Conservation (phyloP, 2,329 filamentous ascomycete species). For the Xylariomycetidae sp. region DNA sequence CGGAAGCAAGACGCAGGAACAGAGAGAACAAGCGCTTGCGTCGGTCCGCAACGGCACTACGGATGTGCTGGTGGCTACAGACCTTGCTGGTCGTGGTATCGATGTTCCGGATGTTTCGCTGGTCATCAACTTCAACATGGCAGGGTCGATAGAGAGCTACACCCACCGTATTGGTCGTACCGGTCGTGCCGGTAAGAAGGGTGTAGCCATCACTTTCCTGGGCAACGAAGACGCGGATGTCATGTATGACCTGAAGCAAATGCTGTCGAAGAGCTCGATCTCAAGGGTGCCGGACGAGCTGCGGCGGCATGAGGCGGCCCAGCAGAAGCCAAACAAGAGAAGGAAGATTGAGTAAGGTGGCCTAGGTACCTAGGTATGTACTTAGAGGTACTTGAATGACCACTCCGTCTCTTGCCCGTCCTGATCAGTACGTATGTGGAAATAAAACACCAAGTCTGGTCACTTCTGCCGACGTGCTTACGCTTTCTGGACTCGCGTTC, state of each 20-base stretch:
- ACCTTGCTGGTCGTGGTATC: conserved; percentile 94
- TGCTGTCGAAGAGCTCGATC: conserved; percentile 84
- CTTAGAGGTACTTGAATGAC: not conserved
- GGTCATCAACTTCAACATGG: conserved; percentile 99
- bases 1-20: conserved; percentile 94
- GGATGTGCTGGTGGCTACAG: conserved; percentile 89
- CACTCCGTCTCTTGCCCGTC: too few species aligned
- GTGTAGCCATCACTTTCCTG: conserved; percentile 93
- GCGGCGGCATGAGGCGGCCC: conserved; percentile 82
- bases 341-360: conserved; percentile 21
- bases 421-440: too few species aligned
- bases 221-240: conserved; percentile 85
- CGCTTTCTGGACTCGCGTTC: too few species aligned
- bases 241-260: conserved; percentile 92
- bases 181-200: conserved; percentile 92
- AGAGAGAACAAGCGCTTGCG: conserved; percentile 86
- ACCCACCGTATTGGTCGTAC: conserved; percentile 96
- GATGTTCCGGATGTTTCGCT: conserved; percentile 91
- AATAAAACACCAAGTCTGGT: too few species aligned
- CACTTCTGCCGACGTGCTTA: too few species aligned
- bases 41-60: conserved; percentile 76
- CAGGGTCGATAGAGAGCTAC: conserved; percentile 84
- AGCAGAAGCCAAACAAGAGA: conserved; percentile 61
- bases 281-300: conserved; percentile 89
- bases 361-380: not conserved